These are phyloP conservation scores for Nymphaea thermarum DNA, from an alignment of 164 flowering plant species.

Conservation along the genomic window DNA sequence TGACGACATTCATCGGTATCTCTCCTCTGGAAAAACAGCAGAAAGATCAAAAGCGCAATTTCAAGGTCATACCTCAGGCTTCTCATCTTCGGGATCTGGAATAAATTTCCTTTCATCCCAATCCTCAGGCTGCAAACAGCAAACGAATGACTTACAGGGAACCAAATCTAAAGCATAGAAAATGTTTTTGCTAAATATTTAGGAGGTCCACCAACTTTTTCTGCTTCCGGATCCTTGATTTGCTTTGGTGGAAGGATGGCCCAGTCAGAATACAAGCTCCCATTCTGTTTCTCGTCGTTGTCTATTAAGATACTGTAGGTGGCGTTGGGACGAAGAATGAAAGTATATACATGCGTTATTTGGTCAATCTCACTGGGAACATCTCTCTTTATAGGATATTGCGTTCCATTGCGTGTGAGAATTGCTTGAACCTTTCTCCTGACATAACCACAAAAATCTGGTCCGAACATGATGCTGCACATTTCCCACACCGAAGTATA, in stretches of 20 bases:
- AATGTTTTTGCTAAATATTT: too few relatives aligned
- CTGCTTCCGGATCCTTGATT: conserved; percentile 32
- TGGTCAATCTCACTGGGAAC: conserved; percentile 4
- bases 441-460: conserved; percentile 1
- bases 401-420: background rate
- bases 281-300: background rate
- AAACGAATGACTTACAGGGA: too few relatives aligned
- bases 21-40: background rate
- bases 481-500: background rate
- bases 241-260: conserved; percentile 23
- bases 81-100: conserved; percentile 30
- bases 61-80: conserved; percentile 30
- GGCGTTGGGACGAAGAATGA: conserved; percentile 1
- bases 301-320: background rate
- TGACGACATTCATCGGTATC: too few relatives aligned
- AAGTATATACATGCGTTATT: background rate
- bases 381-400: background rate
- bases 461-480: conserved; percentile 2
- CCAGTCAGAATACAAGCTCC: background rate
- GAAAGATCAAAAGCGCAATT: background rate
- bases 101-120: conserved; percentile 43
- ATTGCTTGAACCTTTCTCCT: conserved; percentile 1
- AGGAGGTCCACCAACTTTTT: conserved; percentile 20
- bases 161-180: background rate
- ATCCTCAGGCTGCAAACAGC: conserved; percentile 26